Evolutionary conservation across 495 filamentous ascomycete genomes (phyloP).

Genomic region (Geopyxis carbonaria): DNA sequence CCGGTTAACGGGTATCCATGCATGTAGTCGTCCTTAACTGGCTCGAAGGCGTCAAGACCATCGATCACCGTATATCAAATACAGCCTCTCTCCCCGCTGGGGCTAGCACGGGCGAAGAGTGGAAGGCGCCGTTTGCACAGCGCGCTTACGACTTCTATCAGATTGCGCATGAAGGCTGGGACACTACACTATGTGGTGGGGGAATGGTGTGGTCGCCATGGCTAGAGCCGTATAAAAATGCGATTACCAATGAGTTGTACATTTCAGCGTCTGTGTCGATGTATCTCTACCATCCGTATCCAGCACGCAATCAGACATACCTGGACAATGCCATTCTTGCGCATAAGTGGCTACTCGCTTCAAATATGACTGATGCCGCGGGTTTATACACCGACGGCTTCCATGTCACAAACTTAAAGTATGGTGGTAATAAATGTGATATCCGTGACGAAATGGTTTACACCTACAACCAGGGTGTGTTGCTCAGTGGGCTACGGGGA

Average conservation of each 20-base stretch:
- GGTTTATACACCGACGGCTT: conserved; percentile 82
- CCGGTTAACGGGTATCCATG: no score
- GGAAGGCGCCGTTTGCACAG: conserved; percentile 65
- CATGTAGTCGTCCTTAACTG: conserved; percentile 4
- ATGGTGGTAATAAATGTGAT: conserved; percentile 53
- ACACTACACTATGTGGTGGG: conserved; percentile 61
- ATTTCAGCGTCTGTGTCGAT: conserved; percentile 71
- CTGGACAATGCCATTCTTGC: conserved; percentile 55
- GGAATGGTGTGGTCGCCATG: conserved; percentile 89
- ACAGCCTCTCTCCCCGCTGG: background rate
- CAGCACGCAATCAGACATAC: conserved; percentile 49
- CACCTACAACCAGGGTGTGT: conserved; percentile 89
- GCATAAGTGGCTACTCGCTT: conserved; percentile 60
- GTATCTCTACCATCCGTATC: conserved; percentile 83
- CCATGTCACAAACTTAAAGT: conserved; percentile 42
- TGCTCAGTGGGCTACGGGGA: conserved; percentile 70
- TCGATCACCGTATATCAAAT: conserved; percentile 8
- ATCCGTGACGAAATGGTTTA: conserved; percentile 73
- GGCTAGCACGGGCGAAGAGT: conserved; percentile 59
- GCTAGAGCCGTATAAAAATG: conserved; percentile 81
- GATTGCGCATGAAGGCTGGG: conserved; percentile 63
- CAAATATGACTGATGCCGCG: conserved; percentile 64
- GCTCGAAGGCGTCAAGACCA: conserved; percentile 13
- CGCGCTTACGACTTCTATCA: conserved; percentile 82
- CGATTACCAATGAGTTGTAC: conserved; percentile 87